Percentiles rank a stretch among this genome's conserved stretches.
phyloP scores from a whole-genome alignment of 2,329 filamentous ascomycete genomes.

The Exophiala spinifera region DNA sequence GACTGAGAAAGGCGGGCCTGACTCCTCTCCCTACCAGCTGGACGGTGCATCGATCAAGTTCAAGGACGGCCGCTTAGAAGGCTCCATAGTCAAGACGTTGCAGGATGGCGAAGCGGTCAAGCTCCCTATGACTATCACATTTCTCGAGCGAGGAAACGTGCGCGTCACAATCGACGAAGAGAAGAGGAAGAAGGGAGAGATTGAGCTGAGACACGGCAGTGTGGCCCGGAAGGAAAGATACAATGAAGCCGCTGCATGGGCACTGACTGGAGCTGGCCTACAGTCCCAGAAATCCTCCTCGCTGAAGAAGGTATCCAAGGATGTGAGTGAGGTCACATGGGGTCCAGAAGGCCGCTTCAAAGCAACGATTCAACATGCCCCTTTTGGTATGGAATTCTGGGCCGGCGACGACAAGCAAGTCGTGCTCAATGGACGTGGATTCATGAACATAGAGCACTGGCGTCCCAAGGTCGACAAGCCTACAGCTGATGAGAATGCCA shows the following conservation, averaged over 20 bases:
- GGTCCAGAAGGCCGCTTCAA: constrained; percentile 74
- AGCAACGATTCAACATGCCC: constrained; percentile 76
- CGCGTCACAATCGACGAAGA: constrained; percentile 90
- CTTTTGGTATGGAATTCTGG: constrained; percentile 83
- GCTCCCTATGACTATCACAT: constrained; percentile 79
- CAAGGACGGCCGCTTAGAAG: constrained; percentile 75
- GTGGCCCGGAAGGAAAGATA: constrained; percentile 86
- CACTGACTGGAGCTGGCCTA: constrained; percentile 72
- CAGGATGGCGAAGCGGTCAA: constrained; percentile 66
- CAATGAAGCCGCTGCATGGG: constrained; percentile 84
- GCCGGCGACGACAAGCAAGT: constrained; percentile 78
- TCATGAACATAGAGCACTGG: constrained; percentile 96
- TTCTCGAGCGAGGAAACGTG: constrained; percentile 84
- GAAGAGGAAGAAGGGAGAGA: constrained; percentile 80
- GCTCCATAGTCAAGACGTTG: constrained; percentile 76
- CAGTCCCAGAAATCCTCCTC: constrained; percentile 69
- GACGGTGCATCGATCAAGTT: constrained; percentile 69
- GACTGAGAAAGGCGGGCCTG: constrained; percentile 60
- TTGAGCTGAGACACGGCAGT: constrained; percentile 81
- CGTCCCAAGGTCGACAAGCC: constrained; percentile 70
- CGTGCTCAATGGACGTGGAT: constrained; percentile 82
- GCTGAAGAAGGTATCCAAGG: constrained; percentile 55
- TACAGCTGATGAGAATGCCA: constrained; percentile 42
- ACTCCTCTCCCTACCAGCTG: constrained; percentile 78
- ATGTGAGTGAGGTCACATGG: constrained; percentile 68